Base-by-base conservation (phyloP, 257 asterid genomes). In the Rehmannia glutinosa region DNA sequence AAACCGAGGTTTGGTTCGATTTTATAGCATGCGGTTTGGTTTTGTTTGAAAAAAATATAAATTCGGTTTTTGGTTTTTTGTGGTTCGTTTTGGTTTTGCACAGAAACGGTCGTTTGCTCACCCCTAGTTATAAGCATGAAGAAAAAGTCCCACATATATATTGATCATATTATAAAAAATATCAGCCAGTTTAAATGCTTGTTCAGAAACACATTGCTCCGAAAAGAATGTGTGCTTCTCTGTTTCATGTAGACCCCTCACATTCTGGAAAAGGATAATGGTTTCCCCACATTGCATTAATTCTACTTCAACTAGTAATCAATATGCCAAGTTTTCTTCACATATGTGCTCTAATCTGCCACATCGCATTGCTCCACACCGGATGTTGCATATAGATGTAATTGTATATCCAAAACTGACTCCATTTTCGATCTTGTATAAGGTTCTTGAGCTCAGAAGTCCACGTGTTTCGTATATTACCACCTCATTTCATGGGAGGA, bases 301-400 rank as follows among this genome's bases (percentile, higher is more conserved):
- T 19, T 39, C 23, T 3, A 62, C 42, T 65, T 35, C 35, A 19
- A 16, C 50, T 5, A 19, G 32, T 20, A 58, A 41, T 73, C 42
- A 73, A 60, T 75, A 36, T 64, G 20, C 62, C n/a, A n/a, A 36
- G 2, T 1, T 49, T 1, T 50, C 68, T 12, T 45, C 39, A 39
- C 38, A 6, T 76, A 64, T 60, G 82, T 75, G 69, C 77, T 73
- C 77, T 41, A 79, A 53, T 24, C 27, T 63, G 80, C 82, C 82
- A 82, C 84, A 79, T 82, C 75, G 20, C 84, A 47, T 30, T 42
- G 27, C 43, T 60, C 75, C 24, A 20, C 52, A 76, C 84, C 84
- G 38, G 66, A 51, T 67, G 74, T 43, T 46, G 9, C 36, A 7
- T 11, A 7, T 15, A 13, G 6, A 9, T 2, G 23, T 1, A 30